These are phyloP conservation scores for Fusarium succisae DNA, from an alignment of 2,329 filamentous ascomycete species.

Conservation along the genomic window DNA sequence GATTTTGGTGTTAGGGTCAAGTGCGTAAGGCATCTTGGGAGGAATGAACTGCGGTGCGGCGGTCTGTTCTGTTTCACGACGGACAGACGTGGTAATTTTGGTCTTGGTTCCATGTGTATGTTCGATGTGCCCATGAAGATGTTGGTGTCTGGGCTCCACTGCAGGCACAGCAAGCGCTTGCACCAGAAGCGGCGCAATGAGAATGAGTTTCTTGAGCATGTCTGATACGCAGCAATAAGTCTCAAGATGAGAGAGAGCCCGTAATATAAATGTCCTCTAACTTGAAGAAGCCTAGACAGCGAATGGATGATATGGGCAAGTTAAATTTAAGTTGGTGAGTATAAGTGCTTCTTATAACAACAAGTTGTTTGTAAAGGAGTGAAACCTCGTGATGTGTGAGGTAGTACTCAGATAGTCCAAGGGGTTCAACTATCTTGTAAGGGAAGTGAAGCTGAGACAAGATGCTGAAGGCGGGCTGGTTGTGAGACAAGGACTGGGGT, in stretches of 20 bases:
- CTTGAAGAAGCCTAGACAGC: constrained; percentile 1
- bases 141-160: constrained; percentile 26
- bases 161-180: constrained; percentile 35
- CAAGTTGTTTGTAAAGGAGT: constrained; percentile 3
- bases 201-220: constrained; percentile 40
- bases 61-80: constrained; percentile 9
- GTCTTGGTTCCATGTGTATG: constrained; percentile 20
- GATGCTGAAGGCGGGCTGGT: constrained; percentile 36
- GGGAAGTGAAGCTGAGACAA: constrained; percentile 18
- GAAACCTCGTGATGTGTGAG: constrained; percentile 18
- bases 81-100: constrained; percentile 11
- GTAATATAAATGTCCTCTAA: background rate
- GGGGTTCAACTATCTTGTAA: constrained; percentile 6
- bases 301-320: constrained; percentile 1
- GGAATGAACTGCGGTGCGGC: constrained; percentile 19
- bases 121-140: constrained; percentile 30
- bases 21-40: constrained; percentile 24
- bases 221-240: background rate
- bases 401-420: constrained; percentile 5
- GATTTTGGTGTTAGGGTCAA: constrained; percentile 19
- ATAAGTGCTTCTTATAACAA: constrained; percentile 27
- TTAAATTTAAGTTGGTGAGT: background rate
- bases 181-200: constrained; percentile 41
- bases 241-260: background rate
- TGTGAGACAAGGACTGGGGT: constrained; percentile 4